Evolutionary conservation across 805 yeast species (phyloP).

Genomic region (Candida tibetensis): DNA sequence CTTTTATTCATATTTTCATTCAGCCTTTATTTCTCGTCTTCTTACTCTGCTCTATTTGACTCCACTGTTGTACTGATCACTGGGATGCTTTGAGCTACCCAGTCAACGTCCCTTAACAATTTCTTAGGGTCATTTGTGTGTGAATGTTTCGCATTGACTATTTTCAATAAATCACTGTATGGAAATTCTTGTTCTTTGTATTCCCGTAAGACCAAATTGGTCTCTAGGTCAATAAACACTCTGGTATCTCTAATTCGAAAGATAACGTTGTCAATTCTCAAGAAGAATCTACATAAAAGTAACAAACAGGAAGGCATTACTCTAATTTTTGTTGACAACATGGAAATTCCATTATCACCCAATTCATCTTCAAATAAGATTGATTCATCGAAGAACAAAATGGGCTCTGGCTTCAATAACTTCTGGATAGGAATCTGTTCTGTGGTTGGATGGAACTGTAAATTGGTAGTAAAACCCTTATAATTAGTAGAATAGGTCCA

Average conservation of each 20-base stretch:
- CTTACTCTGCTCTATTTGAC: too few relatives aligned
- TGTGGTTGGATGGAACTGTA: slow-evolving; percentile 19
- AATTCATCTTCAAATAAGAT: slow-evolving; percentile 90
- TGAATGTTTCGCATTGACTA: slow-evolving; percentile 19
- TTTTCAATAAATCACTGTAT: slow-evolving; percentile 30
- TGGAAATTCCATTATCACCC: slow-evolving; percentile 92
- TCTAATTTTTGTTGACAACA: slow-evolving; percentile 73
- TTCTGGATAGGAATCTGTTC: slow-evolving; percentile 64
- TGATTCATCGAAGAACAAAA: slow-evolving; percentile 84
- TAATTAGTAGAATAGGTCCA: slow-evolving; percentile 93
- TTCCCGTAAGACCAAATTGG: slow-evolving; percentile 67
- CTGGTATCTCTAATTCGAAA: slow-evolving; percentile 84
- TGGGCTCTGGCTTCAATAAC: slow-evolving; percentile 75
- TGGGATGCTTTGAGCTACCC: slow-evolving; percentile 67
- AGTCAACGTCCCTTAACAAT: slow-evolving; percentile 65
- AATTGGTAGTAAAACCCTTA: slow-evolving; percentile 50
- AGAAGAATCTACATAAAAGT: slow-evolving; percentile 70
- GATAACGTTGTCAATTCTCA: slow-evolving; percentile 87
- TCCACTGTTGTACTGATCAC: slow-evolving; percentile 28
- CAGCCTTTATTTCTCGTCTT: too few relatives aligned
- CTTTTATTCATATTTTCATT: too few relatives aligned
- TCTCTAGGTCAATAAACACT: slow-evolving; percentile 71
- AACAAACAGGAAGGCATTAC: slow-evolving; percentile 84
- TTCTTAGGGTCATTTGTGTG: slow-evolving; percentile 36
- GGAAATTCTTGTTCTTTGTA: slow-evolving; percentile 56